Evolutionary conservation across 345 rosid species (phyloP).

Genomic region (Lepidium aucheri): DNA sequence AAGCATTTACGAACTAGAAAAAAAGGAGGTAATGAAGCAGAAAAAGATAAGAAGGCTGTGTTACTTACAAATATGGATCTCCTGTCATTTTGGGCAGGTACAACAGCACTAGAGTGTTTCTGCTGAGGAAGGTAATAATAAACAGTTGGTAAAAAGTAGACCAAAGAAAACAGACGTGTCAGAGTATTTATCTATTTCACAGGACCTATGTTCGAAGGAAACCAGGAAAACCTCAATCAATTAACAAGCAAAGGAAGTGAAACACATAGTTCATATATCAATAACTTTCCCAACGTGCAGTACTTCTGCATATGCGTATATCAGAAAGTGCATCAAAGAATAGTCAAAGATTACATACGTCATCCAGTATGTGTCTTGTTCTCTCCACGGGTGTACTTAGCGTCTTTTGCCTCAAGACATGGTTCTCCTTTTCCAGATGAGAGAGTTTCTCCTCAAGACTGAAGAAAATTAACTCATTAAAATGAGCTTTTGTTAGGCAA

Average conservation of each 20-base stretch:
- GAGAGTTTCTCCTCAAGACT: slow-evolving; percentile 77
- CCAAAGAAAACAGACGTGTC: background rate
- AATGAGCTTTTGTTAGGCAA: background rate
- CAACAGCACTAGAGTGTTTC: slow-evolving; percentile 49
- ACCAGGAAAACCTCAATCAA: background rate
- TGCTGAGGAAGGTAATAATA: slow-evolving; percentile 21
- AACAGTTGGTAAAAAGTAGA: slow-evolving; percentile 3
- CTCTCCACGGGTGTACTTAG: slow-evolving; percentile 46
- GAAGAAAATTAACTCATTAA: slow-evolving; percentile 1
- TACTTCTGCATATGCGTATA: slow-evolving; percentile 1
- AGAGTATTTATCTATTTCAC: background rate
- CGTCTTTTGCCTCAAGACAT: slow-evolving; percentile 68
- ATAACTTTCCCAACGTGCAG: background rate
- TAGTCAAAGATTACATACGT: slow-evolving; percentile 46
- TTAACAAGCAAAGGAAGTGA: background rate
- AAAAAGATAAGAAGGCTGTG: background rate
- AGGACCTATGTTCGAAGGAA: background rate
- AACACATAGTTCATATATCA: background rate
- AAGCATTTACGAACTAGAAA: slow-evolving; percentile 1
- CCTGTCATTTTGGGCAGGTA: slow-evolving; percentile 39
- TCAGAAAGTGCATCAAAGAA: slow-evolving; percentile 8
- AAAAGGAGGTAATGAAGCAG: background rate
- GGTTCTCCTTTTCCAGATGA: slow-evolving; percentile 78
- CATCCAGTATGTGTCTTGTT: slow-evolving; percentile 44
- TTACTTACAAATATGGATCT: slow-evolving; percentile 65